Percentiles rank a stretch among this genome's conserved stretches.
phyloP scores from a whole-genome alignment of 1,284 basidiomycete genomes.

The Rhodotorula sp. region DNA sequence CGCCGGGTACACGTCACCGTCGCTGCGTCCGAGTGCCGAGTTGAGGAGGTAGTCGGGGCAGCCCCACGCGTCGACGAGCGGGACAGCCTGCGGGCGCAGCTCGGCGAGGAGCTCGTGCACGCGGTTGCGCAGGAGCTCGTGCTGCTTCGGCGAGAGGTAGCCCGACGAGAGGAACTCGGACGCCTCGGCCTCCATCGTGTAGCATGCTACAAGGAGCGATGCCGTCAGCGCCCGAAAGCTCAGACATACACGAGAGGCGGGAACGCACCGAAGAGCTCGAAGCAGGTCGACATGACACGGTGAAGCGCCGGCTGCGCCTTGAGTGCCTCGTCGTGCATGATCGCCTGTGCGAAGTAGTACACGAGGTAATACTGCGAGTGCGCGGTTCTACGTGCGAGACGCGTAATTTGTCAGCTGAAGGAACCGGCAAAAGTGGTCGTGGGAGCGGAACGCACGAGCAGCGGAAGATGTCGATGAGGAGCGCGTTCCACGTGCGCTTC shows the following conservation, averaged over 20 bases:
- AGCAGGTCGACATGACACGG: conserved; percentile 49
- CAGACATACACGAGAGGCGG: background rate
- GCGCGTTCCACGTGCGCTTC: conserved; percentile 51
- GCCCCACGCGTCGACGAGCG: conserved; percentile 50
- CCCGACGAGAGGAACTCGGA: conserved; percentile 52
- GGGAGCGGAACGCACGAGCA: conserved; percentile 43
- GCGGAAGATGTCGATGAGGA: conserved; percentile 51
- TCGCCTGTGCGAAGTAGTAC: conserved; percentile 52
- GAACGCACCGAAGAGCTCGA: conserved; percentile 44
- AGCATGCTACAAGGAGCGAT: conserved; percentile 16
- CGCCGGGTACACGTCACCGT: conserved; percentile 44
- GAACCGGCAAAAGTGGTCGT: background rate
- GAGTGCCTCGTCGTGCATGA: conserved; percentile 50
- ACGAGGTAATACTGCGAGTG: conserved; percentile 49
- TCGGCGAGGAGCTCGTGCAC: conserved; percentile 50
- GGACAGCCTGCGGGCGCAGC: conserved; percentile 48
- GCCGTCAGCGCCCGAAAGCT: background rate
- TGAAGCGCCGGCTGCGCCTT: conserved; percentile 50
- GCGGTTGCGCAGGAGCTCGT: conserved; percentile 47
- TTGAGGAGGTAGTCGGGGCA: conserved; percentile 52
- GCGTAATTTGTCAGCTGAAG: background rate
- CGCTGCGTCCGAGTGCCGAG: conserved; percentile 50
- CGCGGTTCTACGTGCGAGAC: conserved; percentile 31
- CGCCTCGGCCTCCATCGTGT: conserved; percentile 44
- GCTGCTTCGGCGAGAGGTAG: conserved; percentile 50